Conservation (phyloP, 345 rosid species). For the Jatropha curcas region DNA sequence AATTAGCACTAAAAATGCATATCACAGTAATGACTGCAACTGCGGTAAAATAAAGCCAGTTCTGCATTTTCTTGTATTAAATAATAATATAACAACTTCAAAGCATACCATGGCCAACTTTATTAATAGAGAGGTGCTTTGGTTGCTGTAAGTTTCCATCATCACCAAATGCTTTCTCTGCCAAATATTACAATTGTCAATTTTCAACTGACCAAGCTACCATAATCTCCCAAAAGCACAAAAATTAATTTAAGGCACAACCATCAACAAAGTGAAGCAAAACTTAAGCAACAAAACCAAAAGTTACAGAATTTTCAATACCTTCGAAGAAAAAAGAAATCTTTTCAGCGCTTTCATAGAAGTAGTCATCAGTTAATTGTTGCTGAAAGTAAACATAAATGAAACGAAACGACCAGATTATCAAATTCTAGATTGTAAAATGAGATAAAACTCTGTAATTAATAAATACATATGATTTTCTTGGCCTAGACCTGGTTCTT, state of each 20-base stretch:
- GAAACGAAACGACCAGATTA: neutral
- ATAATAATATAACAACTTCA: neutral
- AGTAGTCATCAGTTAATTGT: slow-evolving; percentile 64
- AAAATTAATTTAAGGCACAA: neutral
- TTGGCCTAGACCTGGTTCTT: slow-evolving; percentile 61
- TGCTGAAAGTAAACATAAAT: slow-evolving; percentile 32
- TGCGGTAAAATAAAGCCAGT: neutral
- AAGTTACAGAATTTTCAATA: slow-evolving; percentile 16
- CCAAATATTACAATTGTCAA: slow-evolving; percentile 22
- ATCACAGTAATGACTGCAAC: neutral
- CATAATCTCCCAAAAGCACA: neutral
- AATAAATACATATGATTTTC: neutral
- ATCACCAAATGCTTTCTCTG: slow-evolving; percentile 88
- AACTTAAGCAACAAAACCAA: neutral
- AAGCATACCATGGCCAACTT: slow-evolving; percentile 90
- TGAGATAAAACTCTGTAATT: neutral
- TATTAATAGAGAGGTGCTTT: slow-evolving; percentile 85
- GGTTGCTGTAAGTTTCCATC: slow-evolving; percentile 77
- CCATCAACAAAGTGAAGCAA: neutral
- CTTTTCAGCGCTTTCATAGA: slow-evolving; percentile 84
- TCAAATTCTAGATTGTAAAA: neutral
- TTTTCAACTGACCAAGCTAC: neutral
- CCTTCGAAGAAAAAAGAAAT: slow-evolving; percentile 97
- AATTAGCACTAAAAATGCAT: neutral
- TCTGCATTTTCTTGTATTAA: neutral